A percentile compares a stretch with the other conserved stretches of the same genome.
Conservation (phyloP, 108 stramenopile genomes). For the Epithemia pelagica region DNA sequence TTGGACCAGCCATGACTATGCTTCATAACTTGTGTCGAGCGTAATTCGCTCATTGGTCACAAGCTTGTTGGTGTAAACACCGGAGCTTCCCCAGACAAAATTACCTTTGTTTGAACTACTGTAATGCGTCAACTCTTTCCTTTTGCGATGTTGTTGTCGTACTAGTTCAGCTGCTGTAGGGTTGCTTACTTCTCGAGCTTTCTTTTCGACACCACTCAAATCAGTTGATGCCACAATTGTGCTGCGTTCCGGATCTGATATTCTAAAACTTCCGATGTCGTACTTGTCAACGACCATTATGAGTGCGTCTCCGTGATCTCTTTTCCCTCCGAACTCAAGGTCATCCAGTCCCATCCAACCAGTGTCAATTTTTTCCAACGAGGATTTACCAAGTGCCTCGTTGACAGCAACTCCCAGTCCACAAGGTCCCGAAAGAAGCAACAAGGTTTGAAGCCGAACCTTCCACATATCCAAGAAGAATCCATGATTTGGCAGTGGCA, state of each 20-base stretch:
- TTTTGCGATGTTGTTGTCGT: slow-evolving; percentile 25
- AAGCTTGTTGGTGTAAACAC: slow-evolving; percentile 35
- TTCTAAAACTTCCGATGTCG: slow-evolving; percentile 42
- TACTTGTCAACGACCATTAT: slow-evolving; percentile 31
- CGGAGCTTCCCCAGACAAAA: slow-evolving; percentile 40
- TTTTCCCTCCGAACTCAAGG: slow-evolving; percentile 12
- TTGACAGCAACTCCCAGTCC: slow-evolving; percentile 45
- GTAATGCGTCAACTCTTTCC: slow-evolving; percentile 37
- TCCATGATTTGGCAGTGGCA: slow-evolving; percentile 12
- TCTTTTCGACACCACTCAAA: slow-evolving; percentile 18
- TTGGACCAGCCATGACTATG: no score
- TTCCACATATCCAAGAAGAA: slow-evolving; percentile 53
- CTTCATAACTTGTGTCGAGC: not conserved
- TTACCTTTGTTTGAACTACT: slow-evolving; percentile 41
- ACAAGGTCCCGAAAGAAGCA: slow-evolving; percentile 49
- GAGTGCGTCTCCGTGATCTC: slow-evolving; percentile 3
- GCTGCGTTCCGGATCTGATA: slow-evolving; percentile 46
- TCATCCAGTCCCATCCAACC: slow-evolving; percentile 18
- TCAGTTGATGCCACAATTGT: slow-evolving; percentile 50
- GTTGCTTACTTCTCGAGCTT: not conserved
- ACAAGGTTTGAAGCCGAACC: slow-evolving; percentile 25
- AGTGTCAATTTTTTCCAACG: slow-evolving; percentile 26
- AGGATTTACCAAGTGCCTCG: slow-evolving; percentile 36
- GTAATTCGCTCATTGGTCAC: slow-evolving; percentile 44
- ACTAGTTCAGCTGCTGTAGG: not conserved